Evolutionary conservation across 306 rosid genomes (phyloP), one percentile per base, ranked within the genome.

Genomic region (Macrotyloma uniflorum): DNA sequence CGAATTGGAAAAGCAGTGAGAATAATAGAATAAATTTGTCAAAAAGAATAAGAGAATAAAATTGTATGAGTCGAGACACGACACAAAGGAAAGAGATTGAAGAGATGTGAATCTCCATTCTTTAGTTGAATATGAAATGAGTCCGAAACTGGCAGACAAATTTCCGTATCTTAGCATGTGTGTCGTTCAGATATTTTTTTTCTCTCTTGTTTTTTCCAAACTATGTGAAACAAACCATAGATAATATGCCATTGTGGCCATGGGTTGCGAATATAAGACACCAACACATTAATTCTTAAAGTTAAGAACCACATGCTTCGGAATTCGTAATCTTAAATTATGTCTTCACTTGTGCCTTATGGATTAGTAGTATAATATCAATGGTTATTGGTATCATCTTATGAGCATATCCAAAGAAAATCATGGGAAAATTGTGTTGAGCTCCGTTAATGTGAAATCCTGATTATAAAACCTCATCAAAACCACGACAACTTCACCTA

Each of bases 61-160:
- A 5, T 3, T 36, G 49, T 19, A 36, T 33, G 30, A 36, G 70
- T 36, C 30, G 0, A 35, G 30, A 64, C 47, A 35, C 8, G 30
- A 64, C 49, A 64, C 4, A 11, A n/a, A 38, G 0, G 71, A 66
- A 38, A 66, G 70, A 28, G 70, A 65, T 64, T 36, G 28, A 65
- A 65, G 11, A 36, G 5, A 66, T 6, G 70, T 65, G 70, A 65
- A 65, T 36, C 70, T 35, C 8, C 46, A 4, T 36, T 64, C 70
- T 64, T 64, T 64, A 36, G 70, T 64, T 64, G 70, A 64, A 64
- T 64, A 64, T 10, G 49, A 64, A 64, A 16, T 64, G 28, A 64
- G 70, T 35, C 30, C 70, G 49, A 1, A 36, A 40, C 3, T 66
- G 71, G 51, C 71, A 66, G 51, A 66, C 71, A 66, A 66, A 19